Conservation (phyloP, 805 yeast species). For the Starmerella apis region DNA sequence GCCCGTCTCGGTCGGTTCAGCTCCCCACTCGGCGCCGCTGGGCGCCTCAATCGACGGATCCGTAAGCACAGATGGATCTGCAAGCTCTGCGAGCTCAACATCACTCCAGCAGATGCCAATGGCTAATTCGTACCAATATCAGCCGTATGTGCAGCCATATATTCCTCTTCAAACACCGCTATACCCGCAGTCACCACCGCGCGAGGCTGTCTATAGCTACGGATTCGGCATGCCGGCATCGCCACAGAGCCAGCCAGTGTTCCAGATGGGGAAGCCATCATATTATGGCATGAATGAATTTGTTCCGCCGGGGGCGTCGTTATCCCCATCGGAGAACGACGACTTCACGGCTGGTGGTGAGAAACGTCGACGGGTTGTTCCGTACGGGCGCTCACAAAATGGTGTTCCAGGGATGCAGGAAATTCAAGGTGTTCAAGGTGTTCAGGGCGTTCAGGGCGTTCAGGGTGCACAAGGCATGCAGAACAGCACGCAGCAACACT, state of each 20-base stretch:
- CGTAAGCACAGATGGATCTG: not conserved
- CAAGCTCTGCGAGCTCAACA: not conserved
- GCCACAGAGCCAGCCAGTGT: conserved; percentile 3
- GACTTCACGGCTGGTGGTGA: conserved; percentile 10
- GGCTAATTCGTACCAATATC: not conserved
- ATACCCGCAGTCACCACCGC: conserved; percentile 19
- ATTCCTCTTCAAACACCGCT: conserved; percentile 4
- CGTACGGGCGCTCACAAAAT: not conserved
- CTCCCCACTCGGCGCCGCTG: not conserved
- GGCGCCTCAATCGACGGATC: not conserved
- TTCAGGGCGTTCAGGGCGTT: too few relatives aligned
- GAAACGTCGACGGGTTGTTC: conserved; percentile 17
- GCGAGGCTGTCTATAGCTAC: conserved; percentile 11
- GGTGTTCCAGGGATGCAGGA: not conserved
- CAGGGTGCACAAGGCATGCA: not conserved
- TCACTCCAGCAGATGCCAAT: not conserved
- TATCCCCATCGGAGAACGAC: not conserved
- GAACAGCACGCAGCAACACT: not conserved
- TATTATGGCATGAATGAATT: conserved; percentile 11
- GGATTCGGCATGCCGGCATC: conserved; percentile 5
- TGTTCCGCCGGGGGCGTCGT: not conserved
- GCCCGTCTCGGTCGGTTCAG: not conserved
- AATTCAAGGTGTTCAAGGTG: not conserved
- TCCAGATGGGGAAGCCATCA: not conserved
- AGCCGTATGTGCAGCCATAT: not conserved